Conservation (phyloP, 2,329 filamentous ascomycete species). For the Aspergillus sp. region DNA sequence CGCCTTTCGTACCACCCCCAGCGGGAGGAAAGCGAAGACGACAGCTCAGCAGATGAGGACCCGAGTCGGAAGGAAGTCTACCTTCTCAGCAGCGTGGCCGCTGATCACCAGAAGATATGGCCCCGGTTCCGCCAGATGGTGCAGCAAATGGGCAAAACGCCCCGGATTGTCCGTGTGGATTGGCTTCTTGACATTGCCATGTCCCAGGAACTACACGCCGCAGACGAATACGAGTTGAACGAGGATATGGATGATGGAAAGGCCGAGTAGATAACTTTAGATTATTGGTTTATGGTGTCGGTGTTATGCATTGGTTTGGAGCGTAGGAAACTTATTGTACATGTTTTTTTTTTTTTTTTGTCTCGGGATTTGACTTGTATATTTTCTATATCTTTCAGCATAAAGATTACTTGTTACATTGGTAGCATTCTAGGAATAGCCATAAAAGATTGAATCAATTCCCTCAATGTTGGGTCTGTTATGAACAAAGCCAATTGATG, state of each 20-base stretch:
- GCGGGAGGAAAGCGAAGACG: constrained; percentile 36
- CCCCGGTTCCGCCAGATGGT: constrained; percentile 75
- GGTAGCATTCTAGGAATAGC: not conserved
- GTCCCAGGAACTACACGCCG: constrained; percentile 72
- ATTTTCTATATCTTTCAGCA: not conserved
- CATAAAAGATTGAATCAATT: not conserved
- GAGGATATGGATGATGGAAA: constrained; percentile 23
- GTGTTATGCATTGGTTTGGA: constrained; percentile 1
- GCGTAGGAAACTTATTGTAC: constrained; percentile 1
- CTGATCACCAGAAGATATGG: constrained; percentile 72
- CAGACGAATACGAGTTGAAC: constrained; percentile 53
- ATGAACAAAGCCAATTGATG: no score
- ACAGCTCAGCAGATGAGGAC: constrained; percentile 56
- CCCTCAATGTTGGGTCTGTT: no score
- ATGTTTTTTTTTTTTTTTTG: not conserved
- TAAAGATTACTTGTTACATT: not conserved
- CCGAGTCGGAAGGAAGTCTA: constrained; percentile 69
- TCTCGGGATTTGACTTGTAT: not conserved
- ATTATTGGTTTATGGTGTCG: not conserved
- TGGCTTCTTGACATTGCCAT: constrained; percentile 90
- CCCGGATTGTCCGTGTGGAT: constrained; percentile 76
- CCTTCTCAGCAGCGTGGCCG: constrained; percentile 65
- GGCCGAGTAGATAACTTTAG: constrained; percentile 17
- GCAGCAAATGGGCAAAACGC: constrained; percentile 69
- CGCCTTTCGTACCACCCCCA: constrained; percentile 66